Evolutionary conservation across 768 basidiomycete species (phyloP), one percentile per base, ranked within the genome.

Genomic region (Lactarius sp.): DNA sequence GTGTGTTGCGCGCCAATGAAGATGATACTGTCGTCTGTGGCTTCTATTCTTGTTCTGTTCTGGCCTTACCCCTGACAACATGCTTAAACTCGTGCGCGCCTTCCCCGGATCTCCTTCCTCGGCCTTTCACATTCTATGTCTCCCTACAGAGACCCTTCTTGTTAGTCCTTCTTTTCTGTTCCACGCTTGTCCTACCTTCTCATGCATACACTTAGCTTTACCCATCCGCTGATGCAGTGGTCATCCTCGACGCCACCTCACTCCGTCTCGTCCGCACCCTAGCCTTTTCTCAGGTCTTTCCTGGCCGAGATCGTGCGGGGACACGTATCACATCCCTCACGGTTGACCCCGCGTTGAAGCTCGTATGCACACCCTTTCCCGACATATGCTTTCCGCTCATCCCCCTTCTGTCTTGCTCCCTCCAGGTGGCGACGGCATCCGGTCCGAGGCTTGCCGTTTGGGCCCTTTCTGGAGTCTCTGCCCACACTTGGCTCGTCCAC

Each of bases 261-360:
- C 83, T 92, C 39, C 73, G 77, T 18, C 79, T 93, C 52, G 73
- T 86, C 61, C 85, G 87, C 63, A 83, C 88, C 52, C 82, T 94
- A 27, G 83, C 86, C 37, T 90, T 93, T 70, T 87, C 83, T 78
- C 90, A 93, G 71, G 88, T 86, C 6, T 93, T 91, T 71, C 90
- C 91, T 6, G 80, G 82, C n/a, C 69, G 77, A 13, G 74, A 74
- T 9, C 76, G 80, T 60, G 69, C 75, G 12, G 73, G 74, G 33
- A 77, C 80, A 57, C 72, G 70, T 41, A 81, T 92, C 18, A 80
- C 82, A 33, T 85, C 82, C 69, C 75, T 92, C 34, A 78, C 86
- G 3, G 83, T 92, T 20, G 92, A 94, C 72, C 79, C 84, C 16
- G 84, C 85, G 56, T 87, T 90, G 85, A 92, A 87, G 77, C 81